Base-by-base conservation (phyloP, 495 filamentous ascomycete species). In the Hypoxylon perforatum region DNA sequence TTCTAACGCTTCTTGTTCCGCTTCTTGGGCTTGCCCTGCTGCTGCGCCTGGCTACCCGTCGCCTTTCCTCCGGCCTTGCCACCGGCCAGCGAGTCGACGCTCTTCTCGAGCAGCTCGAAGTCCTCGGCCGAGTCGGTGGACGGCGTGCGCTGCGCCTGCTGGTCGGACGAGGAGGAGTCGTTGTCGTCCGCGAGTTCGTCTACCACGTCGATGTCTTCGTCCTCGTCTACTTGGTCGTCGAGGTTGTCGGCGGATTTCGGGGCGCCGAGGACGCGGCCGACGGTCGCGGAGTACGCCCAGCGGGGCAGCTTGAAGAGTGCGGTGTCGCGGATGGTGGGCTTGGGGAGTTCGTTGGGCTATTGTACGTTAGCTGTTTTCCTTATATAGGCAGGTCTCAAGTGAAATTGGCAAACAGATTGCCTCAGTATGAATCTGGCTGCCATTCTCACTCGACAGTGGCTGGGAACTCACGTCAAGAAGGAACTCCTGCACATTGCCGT, bases 401-500 rank as follows among this genome's bases (percentile, higher is more conserved):
- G n/a, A n/a, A n/a, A n/a, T n/a, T n/a, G n/a, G n/a, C n/a, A n/a
- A n/a, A n/a, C n/a, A n/a, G n/a, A n/a, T n/a, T n/a, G n/a, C n/a
- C n/a, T n/a, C n/a, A n/a, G n/a, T n/a, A n/a, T n/a, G n/a, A n/a
- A n/a, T n/a, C n/a, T n/a, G n/a, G n/a, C n/a, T n/a, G n/a, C n/a
- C n/a, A n/a, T n/a, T n/a, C n/a, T n/a, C n/a, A n/a, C n/a, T n/a
- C n/a, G n/a, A n/a, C n/a, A n/a, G n/a, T n/a, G n/a, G n/a, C n/a
- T n/a, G 21, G 15, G 8, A 48, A 82, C 87, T 77, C 76, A 91
- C 85, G 71, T 98, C 94, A 50, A 99, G 86, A 67, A 96, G 76
- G 73, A 87, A 96, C 73, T 98, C 93, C 50, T 89, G 84, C 11
- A 83, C 85, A 22, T 91, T 86, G 35, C 95, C 96, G 6, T 97